phyloP scores from a whole-genome alignment of 805 yeast species.

The Huiozyma naganishii region DNA sequence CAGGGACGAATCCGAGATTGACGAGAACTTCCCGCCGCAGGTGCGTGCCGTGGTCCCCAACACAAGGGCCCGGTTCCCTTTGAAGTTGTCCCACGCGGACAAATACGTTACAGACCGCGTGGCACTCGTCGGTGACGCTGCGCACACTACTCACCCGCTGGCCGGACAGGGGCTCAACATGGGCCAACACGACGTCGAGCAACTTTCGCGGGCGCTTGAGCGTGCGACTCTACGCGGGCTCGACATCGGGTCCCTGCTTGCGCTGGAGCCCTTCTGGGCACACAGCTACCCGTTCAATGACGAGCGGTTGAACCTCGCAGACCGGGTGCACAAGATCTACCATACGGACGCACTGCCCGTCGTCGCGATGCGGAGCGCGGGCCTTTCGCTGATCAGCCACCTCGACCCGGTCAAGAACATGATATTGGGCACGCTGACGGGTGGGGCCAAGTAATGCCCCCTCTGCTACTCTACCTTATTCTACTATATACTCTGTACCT shows the following conservation, averaged over 20 bases:
- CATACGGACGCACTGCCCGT: constrained; percentile 62
- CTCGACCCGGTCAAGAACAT: constrained; percentile 56
- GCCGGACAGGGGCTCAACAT: constrained; percentile 97
- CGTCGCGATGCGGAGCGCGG: constrained; percentile 64
- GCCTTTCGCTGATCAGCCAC: constrained; percentile 58
- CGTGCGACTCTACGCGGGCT: constrained; percentile 64
- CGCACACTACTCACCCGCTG: constrained; percentile 92
- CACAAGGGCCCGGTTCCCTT: constrained; percentile 81
- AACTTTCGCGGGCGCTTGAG: constrained; percentile 59
- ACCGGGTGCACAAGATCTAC: constrained; percentile 82
- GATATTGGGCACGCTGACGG: constrained; percentile 50
- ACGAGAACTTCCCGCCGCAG: constrained; percentile 56
- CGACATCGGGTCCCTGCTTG: constrained; percentile 75
- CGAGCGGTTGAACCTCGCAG: constrained; percentile 75
- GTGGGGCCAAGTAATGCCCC: constrained; percentile 3
- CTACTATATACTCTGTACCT: not conserved
- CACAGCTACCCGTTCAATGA: constrained; percentile 77
- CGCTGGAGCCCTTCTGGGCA: constrained; percentile 78
- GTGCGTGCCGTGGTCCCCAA: constrained; percentile 46
- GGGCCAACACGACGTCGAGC: constrained; percentile 90
- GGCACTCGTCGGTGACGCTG: constrained; percentile 96
- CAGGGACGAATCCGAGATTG: constrained; percentile 35
- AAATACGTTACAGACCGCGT: constrained; percentile 73
- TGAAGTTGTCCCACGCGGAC: constrained; percentile 83
- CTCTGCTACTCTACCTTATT: not conserved